Conservation (phyloP, 2,329 filamentous ascomycete species). For the Pseudofabraea citricarpa region DNA sequence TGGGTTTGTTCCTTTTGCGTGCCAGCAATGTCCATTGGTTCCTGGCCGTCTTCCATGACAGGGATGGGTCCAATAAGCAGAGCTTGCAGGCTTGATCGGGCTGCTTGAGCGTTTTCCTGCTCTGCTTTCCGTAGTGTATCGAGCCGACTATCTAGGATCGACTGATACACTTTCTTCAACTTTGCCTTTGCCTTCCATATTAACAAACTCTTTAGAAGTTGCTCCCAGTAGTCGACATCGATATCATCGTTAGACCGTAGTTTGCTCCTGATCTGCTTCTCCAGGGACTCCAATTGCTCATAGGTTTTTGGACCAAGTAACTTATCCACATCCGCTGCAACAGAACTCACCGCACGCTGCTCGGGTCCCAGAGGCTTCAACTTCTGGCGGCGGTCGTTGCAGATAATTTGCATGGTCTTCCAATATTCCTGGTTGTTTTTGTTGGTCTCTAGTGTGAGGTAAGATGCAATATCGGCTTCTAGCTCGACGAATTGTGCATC, state of each 20-base stretch:
- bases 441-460: conserved; percentile 76
- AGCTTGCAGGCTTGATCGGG: conserved; percentile 46
- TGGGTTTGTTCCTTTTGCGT: conserved; percentile 16
- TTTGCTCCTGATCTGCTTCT: conserved; percentile 83
- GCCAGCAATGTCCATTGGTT: conserved; percentile 9
- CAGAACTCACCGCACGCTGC: conserved; percentile 72
- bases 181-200: conserved; percentile 92
- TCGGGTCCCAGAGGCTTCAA: conserved; percentile 53
- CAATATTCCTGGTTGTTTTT: conserved; percentile 80
- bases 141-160: conserved; percentile 66
- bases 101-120: conserved; percentile 57
- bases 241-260: conserved; percentile 79
- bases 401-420: conserved; percentile 84
- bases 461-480: conserved; percentile 76
- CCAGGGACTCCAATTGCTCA: conserved; percentile 80
- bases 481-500: conserved; percentile 67
- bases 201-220: conserved; percentile 75
- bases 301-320: conserved; percentile 81
- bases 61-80: conserved; percentile 35
- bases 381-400: conserved; percentile 68
- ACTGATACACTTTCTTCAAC: conserved; percentile 71
- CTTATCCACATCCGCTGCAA: conserved; percentile 82
- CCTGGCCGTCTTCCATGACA: conserved; percentile 21
- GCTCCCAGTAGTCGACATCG: conserved; percentile 97
- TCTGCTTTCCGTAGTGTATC: conserved; percentile 63